phyloP scores from a whole-genome alignment of 1,284 basidiomycete genomes.

The Leccinum angustisporum region DNA sequence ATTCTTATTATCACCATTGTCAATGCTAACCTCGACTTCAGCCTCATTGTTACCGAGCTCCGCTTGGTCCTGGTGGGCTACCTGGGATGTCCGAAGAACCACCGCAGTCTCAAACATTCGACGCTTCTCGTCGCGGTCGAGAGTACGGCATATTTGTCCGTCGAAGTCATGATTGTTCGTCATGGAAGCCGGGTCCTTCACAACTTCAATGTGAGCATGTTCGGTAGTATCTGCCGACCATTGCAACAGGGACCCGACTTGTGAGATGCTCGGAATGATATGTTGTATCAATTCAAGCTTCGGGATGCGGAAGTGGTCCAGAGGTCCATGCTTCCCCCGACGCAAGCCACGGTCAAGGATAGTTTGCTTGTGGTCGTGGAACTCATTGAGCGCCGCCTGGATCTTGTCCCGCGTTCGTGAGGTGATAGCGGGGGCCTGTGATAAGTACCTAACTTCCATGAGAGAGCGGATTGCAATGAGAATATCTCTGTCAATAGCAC shows the following conservation, averaged over 20 bases:
- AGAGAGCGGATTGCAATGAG: not conserved
- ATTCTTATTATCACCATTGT: not conserved
- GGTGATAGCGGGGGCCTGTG: not conserved
- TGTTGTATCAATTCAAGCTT: conserved; percentile 1
- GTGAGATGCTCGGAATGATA: not conserved
- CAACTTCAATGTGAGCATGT: not conserved
- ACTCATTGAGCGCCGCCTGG: not conserved
- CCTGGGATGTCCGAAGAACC: not conserved
- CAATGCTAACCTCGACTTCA: not conserved
- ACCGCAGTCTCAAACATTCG: not conserved
- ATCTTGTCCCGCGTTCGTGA: not conserved
- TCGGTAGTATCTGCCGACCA: not conserved
- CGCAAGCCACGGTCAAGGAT: not conserved
- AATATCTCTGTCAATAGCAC: not conserved
- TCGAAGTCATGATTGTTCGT: not conserved
- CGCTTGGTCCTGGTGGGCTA: not conserved
- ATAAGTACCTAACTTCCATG: not conserved
- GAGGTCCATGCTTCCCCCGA: not conserved
- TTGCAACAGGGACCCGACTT: not conserved
- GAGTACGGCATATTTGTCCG: not conserved
- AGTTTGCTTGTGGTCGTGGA: conserved; percentile 2
- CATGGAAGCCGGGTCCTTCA: not conserved
- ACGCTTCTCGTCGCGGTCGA: not conserved
- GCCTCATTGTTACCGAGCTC: not conserved
- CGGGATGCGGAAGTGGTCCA: conserved; percentile 1